Conservation (phyloP, 129 eudicot genomes). For the Flaveria linearis region DNA sequence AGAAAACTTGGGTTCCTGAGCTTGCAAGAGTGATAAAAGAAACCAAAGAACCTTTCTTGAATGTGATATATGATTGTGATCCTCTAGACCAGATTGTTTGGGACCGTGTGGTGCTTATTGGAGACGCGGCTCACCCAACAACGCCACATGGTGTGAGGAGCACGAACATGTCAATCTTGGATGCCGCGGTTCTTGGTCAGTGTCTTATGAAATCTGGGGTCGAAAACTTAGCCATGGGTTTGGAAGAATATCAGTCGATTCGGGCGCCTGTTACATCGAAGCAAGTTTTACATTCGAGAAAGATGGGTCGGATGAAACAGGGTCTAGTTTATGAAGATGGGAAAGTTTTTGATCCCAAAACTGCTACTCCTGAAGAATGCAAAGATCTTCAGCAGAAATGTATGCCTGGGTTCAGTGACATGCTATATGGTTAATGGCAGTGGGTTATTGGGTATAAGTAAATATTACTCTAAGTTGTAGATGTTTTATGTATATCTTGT, state of each 20-base stretch:
- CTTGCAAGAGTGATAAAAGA: conserved; percentile 54
- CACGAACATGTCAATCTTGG: conserved; percentile 89
- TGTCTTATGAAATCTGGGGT: conserved; percentile 64
- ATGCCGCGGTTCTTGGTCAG: conserved; percentile 79
- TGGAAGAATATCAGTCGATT: conserved; percentile 60
- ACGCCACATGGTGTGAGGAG: conserved; percentile 90
- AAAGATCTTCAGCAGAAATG: conserved; percentile 60
- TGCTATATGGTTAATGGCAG: conserved; percentile 30
- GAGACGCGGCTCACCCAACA: conserved; percentile 93
- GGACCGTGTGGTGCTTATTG: conserved; percentile 75
- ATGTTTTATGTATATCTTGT: conserved; percentile 15
- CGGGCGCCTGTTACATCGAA: conserved; percentile 53
- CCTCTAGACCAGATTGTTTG: conserved; percentile 61
- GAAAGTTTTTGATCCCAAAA: conserved; percentile 50
- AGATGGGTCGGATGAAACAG: conserved; percentile 71
- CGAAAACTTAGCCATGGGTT: conserved; percentile 41
- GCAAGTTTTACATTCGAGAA: conserved; percentile 71
- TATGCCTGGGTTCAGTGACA: conserved; percentile 54
- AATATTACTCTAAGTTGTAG: background rate
- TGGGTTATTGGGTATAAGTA: background rate
- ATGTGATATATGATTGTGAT: conserved; percentile 72
- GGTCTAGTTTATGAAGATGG: conserved; percentile 48
- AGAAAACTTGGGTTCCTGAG: conserved; percentile 71
- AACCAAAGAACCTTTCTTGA: conserved; percentile 72
- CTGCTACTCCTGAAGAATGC: conserved; percentile 46